Conservation (phyloP, 2,329 filamentous ascomycete genomes). For the Botrytis porri region DNA sequence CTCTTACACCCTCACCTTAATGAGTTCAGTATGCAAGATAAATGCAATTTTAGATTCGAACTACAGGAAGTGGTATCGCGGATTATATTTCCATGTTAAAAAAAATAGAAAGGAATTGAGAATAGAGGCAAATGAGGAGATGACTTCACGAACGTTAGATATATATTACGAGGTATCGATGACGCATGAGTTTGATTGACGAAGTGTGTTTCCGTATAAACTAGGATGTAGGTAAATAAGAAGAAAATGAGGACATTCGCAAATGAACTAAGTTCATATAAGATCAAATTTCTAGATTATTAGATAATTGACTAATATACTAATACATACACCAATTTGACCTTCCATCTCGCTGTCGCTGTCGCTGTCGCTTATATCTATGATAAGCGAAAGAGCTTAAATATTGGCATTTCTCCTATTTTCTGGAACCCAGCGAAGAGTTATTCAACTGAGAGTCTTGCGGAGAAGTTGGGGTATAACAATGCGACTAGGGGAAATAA, state of each 20-base stretch:
- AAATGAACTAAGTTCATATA: neutral
- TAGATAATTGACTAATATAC: neutral
- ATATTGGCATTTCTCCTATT: neutral
- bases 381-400: neutral
- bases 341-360: neutral
- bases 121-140: neutral
- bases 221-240: no score
- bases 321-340: neutral
- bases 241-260: neutral
- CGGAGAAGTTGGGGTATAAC: neutral
- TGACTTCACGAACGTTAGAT: neutral
- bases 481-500: no score
- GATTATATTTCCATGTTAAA: neutral
- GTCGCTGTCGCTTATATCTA: neutral
- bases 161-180: rapidly evolving
- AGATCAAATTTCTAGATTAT: neutral
- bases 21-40: no score
- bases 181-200: rapidly evolving
- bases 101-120: neutral
- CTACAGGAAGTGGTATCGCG: no score
- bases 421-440: rapidly evolving
- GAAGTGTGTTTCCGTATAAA: neutral
- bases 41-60: rapidly evolving
- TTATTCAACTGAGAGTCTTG: no score
- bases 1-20: neutral